These are phyloP conservation scores for Cyclotella atomus DNA, from an alignment of 108 stramenopile species.

Conservation along the genomic window DNA sequence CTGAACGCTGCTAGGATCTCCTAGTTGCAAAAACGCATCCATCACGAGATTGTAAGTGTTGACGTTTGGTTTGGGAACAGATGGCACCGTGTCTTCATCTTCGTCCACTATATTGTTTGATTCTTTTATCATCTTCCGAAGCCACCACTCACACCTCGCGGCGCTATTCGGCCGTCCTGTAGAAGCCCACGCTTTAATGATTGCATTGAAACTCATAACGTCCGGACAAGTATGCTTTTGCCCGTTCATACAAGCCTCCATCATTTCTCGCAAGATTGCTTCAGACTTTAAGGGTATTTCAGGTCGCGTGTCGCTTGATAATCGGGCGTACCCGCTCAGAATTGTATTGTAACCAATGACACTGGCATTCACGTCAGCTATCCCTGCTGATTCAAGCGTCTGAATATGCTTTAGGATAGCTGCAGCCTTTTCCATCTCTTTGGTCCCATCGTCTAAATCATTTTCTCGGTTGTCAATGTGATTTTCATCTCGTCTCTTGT, in stretches of 20 bases:
- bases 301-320: conserved; percentile 44
- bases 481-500: neutral
- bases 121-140: conserved; percentile 64
- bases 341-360: conserved; percentile 75
- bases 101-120: conserved; percentile 26
- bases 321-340: conserved; percentile 58
- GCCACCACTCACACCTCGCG: conserved; percentile 71
- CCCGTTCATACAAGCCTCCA: conserved; percentile 36
- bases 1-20: conserved; percentile 63
- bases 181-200: conserved; percentile 75
- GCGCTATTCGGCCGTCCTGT: conserved; percentile 57
- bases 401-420: conserved; percentile 64
- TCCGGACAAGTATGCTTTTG: conserved; percentile 47
- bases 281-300: conserved; percentile 65
- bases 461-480: neutral
- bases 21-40: conserved; percentile 45
- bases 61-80: conserved; percentile 42
- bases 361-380: conserved; percentile 49
- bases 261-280: conserved; percentile 67
- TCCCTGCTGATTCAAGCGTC: conserved; percentile 52
- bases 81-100: conserved; percentile 1
- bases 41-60: conserved; percentile 75
- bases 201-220: conserved; percentile 61
- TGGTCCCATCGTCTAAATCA: conserved; percentile 53
- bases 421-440: conserved; percentile 63